phyloP scores from a whole-genome alignment of 2,329 filamentous ascomycete species.

The Diaporthe australafricana region DNA sequence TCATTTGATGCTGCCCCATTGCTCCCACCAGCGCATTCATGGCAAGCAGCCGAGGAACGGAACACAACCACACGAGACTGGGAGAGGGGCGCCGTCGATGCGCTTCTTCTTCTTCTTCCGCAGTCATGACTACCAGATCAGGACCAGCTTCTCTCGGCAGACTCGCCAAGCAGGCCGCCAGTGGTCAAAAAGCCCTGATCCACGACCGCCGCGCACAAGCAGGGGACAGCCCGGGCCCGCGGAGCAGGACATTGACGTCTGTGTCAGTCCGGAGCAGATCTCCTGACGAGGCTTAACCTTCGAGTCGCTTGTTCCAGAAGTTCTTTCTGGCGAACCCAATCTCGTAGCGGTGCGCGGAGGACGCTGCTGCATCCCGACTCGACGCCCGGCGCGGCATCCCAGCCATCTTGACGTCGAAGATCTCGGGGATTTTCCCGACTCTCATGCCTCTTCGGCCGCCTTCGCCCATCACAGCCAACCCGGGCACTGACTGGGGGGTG shows the following conservation, averaged over 20 bases:
- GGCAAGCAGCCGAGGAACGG: neutral
- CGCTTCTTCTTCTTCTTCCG: neutral
- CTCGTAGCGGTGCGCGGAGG: slow-evolving; percentile 15
- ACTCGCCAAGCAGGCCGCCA: slow-evolving; percentile 10
- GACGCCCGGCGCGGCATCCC: slow-evolving; percentile 12
- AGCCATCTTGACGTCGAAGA: slow-evolving; percentile 19
- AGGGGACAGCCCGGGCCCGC: slow-evolving; percentile 12
- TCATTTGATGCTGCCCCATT: neutral
- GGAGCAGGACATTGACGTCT: slow-evolving; percentile 17
- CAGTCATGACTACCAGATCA: neutral
- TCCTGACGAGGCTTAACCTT: slow-evolving; percentile 29
- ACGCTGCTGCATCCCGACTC: slow-evolving; percentile 18
- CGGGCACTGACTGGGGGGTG: slow-evolving; percentile 10
- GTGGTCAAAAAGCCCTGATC: neutral
- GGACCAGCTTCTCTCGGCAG: neutral
- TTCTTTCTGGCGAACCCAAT: slow-evolving; percentile 1
- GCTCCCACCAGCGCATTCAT: neutral
- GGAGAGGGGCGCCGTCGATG: neutral
- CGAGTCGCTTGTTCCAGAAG: slow-evolving; percentile 17
- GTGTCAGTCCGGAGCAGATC: slow-evolving; percentile 24
- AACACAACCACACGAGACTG: slow-evolving; percentile 22
- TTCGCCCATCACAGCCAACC: neutral
- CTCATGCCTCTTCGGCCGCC: neutral
- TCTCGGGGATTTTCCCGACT: slow-evolving; percentile 30
- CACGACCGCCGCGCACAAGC: neutral